Percentiles rank a stretch among this genome's conserved stretches.
Conservation (phyloP, 2,329 filamentous ascomycete genomes). For the Talaromyces albobiverticillius region DNA sequence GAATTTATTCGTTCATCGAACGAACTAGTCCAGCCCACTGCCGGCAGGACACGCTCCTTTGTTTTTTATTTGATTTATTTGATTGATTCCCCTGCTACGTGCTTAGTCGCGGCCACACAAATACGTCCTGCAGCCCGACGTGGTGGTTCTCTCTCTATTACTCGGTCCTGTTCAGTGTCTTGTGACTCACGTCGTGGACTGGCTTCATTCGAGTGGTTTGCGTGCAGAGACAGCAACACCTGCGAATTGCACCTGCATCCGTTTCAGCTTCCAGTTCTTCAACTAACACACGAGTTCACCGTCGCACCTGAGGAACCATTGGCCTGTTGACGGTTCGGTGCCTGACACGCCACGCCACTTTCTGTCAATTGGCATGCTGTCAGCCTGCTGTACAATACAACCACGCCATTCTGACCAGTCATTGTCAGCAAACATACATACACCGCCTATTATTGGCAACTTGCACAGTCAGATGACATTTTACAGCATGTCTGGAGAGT, state of each 20-base stretch:
- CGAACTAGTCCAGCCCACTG: background rate
- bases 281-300: background rate
- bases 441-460: constrained; percentile 9
- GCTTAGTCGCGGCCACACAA: constrained; percentile 7
- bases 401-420: background rate
- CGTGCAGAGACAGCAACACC: constrained; percentile 42
- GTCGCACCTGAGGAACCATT: constrained; percentile 12
- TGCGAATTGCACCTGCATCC: constrained; percentile 39
- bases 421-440: background rate
- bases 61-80: background rate
- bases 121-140: constrained; percentile 13
- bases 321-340: constrained; percentile 10
- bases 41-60: constrained; percentile 5
- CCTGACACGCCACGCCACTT: constrained; percentile 10
- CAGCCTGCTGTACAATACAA: constrained; percentile 2
- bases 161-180: background rate
- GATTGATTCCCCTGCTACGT: too few species aligned
- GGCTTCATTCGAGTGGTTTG: constrained; percentile 5
- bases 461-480: constrained; percentile 9
- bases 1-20: background rate
- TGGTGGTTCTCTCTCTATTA: background rate
- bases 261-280: constrained; percentile 18
- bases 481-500: background rate
- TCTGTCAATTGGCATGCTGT: constrained; percentile 3
- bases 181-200: constrained; percentile 11